Base-by-base conservation (phyloP, 2,329 filamentous ascomycete species). In the Diaporthe amygdali region DNA sequence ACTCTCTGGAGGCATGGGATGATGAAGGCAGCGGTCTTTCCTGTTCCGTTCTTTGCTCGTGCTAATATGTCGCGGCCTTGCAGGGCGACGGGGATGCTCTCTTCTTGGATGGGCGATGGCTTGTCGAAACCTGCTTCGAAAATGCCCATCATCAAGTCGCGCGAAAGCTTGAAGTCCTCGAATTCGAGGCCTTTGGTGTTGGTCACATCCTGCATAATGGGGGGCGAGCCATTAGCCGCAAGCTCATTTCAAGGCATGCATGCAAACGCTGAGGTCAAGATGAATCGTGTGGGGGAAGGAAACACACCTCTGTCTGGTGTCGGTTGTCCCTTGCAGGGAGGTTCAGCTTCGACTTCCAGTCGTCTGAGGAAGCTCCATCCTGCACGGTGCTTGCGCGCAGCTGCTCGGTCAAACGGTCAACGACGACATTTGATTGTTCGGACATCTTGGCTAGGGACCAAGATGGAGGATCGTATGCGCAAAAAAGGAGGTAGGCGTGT, bases 61-160 rank as follows among this genome's bases (percentile, higher is more conserved):
- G 96, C 96, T 75, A 99, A 89, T 78, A 99, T 95, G 80, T 99
- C 96, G 84, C 96, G 91, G 70, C 96, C 96, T 59, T 96, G 97
- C 70, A 99, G 89, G 64, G 96, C 96, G 75, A 99, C 96, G 59
- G 96, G 96, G 79, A 99, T 98, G 69, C 96, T 95, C 85, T 98
- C 96, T 91, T 99, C 96, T 90, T 99, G 96, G 78, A 99, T 99
- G 14, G 96, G 96, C 70, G 96, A 99, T 20, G 96, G 96, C 85
- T 97, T 98, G 82, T 99, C 96, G 82, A 98, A 99, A 74, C 96
- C 96, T 76, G 96, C 96, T 86, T 99, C 96, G 82, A 98, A 99
- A 76, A 99, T 98, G 74, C 96, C 96, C 96, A 98, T 99, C 85
- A 99, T 90, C 73, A 99, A 86, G 81, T 97, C 94, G 80, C 96